Evolutionary conservation across 345 rosid species (phyloP).

Genomic region (Sisymbrium altissimum): DNA sequence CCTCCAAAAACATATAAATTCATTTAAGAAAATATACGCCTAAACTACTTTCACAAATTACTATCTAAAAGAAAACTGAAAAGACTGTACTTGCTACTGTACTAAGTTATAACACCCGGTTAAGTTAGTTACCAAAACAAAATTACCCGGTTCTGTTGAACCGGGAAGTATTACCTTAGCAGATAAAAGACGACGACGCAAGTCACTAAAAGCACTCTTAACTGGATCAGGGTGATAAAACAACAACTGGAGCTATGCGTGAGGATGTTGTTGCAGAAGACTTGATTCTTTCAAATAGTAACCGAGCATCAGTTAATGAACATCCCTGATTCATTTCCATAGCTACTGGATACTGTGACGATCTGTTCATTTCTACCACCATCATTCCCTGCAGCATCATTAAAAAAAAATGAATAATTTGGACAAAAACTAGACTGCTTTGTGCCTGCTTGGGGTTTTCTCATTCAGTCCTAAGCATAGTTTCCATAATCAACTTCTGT

Average conservation of each 20-base stretch:
- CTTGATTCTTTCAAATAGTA: conserved; percentile 64
- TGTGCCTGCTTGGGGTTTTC: neutral
- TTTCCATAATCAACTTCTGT: no score
- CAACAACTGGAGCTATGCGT: conserved; percentile 20
- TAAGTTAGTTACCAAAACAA: neutral
- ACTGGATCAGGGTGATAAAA: conserved; percentile 31
- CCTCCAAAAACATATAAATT: neutral
- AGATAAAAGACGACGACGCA: neutral
- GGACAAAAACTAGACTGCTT: neutral
- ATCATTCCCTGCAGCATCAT: conserved; percentile 62
- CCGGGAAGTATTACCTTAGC: neutral
- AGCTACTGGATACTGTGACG: conserved; percentile 59
- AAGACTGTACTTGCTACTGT: neutral
- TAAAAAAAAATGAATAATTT: neutral
- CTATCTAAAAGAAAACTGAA: neutral
- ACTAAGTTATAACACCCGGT: neutral
- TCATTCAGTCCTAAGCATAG: no score
- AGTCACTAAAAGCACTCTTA: neutral
- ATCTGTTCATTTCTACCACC: conserved; percentile 58
- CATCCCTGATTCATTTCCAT: conserved; percentile 74
- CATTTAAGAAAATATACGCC: neutral
- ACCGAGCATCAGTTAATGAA: conserved; percentile 60
- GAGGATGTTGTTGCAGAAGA: conserved; percentile 22
- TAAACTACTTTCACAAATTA: neutral
- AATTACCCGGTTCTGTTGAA: conserved; percentile 1